A percentile compares a stretch with the other conserved stretches of the same genome.
Conservation (phyloP, 768 basidiomycete species). For the Auricularia heimuer region DNA sequence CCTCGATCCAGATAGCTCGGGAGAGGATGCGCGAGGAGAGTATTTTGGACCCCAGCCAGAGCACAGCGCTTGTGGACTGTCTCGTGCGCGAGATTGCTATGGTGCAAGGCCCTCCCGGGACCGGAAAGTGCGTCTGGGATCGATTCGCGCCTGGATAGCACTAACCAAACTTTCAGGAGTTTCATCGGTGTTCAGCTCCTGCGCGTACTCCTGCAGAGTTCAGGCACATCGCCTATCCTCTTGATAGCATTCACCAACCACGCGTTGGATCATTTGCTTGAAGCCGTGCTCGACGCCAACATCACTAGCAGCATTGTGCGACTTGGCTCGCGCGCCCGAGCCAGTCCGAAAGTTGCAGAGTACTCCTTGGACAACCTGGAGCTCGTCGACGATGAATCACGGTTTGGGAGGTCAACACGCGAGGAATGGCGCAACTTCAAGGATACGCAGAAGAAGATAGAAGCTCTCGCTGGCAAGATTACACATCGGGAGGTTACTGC, state of each 20-base stretch:
- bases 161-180: slow-evolving; percentile 28
- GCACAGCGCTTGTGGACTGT: slow-evolving; percentile 53
- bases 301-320: slow-evolving; percentile 60
- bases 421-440: slow-evolving; percentile 33
- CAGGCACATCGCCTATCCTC: slow-evolving; percentile 39
- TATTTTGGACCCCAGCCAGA: slow-evolving; percentile 60
- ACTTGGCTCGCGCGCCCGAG: slow-evolving; percentile 46
- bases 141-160: background rate
- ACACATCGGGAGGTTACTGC: slow-evolving; percentile 25
- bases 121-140: slow-evolving; percentile 45
- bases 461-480: slow-evolving; percentile 34
- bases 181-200: slow-evolving; percentile 63
- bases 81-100: slow-evolving; percentile 51
- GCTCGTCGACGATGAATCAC: slow-evolving; percentile 28
- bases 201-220: slow-evolving; percentile 47
- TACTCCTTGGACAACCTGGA: slow-evolving; percentile 56
- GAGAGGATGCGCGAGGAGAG: slow-evolving; percentile 34
- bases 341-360: slow-evolving; percentile 48
- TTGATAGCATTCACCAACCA: slow-evolving; percentile 69
- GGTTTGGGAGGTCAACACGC: slow-evolving; percentile 27
- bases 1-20: slow-evolving; percentile 40
- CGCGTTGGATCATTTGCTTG: slow-evolving; percentile 65
- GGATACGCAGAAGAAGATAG: slow-evolving; percentile 36
- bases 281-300: slow-evolving; percentile 48
- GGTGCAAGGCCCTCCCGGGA: slow-evolving; percentile 76